These are phyloP conservation scores for Talaromyces islandicus DNA, from an alignment of 2,329 filamentous ascomycete genomes.

Conservation along the genomic window DNA sequence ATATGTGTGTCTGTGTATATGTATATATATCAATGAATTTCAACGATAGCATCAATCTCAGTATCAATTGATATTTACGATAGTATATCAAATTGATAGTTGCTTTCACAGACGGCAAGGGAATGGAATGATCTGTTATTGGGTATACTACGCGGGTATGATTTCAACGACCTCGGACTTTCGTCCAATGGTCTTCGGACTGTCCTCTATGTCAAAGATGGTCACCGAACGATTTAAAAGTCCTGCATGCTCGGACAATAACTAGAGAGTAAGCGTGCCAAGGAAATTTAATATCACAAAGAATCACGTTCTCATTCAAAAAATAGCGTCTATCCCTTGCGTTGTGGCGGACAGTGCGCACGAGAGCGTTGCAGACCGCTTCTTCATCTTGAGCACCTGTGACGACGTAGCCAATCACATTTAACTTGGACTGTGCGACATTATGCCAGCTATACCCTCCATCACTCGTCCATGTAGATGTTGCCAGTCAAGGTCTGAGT, in stretches of 20 bases:
- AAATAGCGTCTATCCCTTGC: neutral
- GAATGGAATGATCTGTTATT: neutral
- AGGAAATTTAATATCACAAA: neutral
- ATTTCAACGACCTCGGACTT: neutral
- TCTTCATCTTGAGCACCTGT: neutral
- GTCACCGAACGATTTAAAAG: neutral
- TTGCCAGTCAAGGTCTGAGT: neutral
- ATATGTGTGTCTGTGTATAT: too few species aligned
- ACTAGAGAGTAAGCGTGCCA: neutral
- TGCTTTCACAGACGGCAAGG: neutral
- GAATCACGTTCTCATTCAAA: neutral
- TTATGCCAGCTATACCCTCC: neutral
- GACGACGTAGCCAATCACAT: neutral
- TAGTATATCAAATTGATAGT: neutral
- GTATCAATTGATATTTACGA: neutral
- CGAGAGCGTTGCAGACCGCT: neutral
- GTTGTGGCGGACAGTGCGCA: neutral
- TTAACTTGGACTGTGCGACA: neutral
- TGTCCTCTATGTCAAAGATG: neutral
- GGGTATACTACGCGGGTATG: neutral
- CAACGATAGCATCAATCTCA: neutral
- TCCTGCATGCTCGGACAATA: neutral
- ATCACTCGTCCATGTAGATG: neutral
- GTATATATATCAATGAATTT: neutral
- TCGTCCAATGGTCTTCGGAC: neutral